Percentiles rank a stretch among this genome's conserved stretches.
Conservation (phyloP, 2,329 filamentous ascomycete species). For the Neonectria neomacrospora region DNA sequence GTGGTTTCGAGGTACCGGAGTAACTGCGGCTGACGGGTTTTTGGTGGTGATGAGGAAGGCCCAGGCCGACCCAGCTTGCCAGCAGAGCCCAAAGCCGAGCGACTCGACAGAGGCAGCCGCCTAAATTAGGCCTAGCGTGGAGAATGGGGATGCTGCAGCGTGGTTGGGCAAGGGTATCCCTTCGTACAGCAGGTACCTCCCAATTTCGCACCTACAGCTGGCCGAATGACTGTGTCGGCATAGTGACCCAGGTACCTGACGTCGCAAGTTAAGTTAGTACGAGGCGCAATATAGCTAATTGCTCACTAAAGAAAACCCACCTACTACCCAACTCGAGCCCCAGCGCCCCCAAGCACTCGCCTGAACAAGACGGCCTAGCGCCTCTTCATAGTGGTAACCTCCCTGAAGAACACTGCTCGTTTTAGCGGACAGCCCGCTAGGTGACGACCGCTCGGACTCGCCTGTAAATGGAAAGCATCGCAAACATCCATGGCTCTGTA, state of each 20-base stretch:
- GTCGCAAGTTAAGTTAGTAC: constrained; percentile 14
- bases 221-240: constrained; percentile 38
- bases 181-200: constrained; percentile 33
- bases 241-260: constrained; percentile 6
- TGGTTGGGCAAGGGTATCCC: constrained; percentile 33
- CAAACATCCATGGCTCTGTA: not conserved
- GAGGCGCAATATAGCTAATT: not conserved
- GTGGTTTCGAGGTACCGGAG: constrained; percentile 35
- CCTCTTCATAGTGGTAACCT: not conserved
- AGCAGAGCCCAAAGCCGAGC: constrained; percentile 12
- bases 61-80: not conserved
- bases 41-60: constrained; percentile 44
- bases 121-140: constrained; percentile 51
- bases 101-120: constrained; percentile 26
- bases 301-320: not conserved
- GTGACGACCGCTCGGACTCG: constrained; percentile 7
- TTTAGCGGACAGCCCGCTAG: not conserved
- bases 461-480: not conserved
- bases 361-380: not conserved
- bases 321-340: not conserved
- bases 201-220: constrained; percentile 27
- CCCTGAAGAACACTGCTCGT: not conserved
- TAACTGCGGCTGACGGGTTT: constrained; percentile 45
- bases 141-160: constrained; percentile 18
- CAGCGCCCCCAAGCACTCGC: not conserved